Conservation (phyloP, 1,139 yeast species). For the Saccharomyces hybrid region DNA sequence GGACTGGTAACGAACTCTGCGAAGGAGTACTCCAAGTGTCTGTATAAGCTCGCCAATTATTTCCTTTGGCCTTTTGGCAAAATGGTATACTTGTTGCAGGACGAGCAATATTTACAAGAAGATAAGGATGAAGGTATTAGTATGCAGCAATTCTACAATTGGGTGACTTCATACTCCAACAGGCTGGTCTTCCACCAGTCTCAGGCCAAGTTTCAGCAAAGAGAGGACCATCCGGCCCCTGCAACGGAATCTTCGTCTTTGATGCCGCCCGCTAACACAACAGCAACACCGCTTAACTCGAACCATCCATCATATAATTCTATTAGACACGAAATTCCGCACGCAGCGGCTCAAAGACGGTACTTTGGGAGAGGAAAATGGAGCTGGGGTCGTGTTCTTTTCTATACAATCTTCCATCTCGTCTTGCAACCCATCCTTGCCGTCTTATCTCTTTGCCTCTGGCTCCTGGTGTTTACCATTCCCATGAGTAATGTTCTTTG, state of each 20-base stretch:
- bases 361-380: constrained; percentile 90
- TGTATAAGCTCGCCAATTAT: constrained; percentile 60
- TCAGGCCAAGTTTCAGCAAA: constrained; percentile 9
- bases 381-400: constrained; percentile 75
- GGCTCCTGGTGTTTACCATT: constrained; percentile 82
- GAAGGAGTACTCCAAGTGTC: constrained; percentile 50
- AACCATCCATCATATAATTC: constrained; percentile 25
- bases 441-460: constrained; percentile 52
- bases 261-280: background rate
- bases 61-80: constrained; percentile 84
- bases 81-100: constrained; percentile 69
- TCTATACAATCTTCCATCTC: constrained; percentile 64
- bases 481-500: constrained; percentile 81
- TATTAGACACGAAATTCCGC: constrained; percentile 13
- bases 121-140: constrained; percentile 87
- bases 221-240: background rate
- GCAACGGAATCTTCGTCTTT: background rate
- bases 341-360: constrained; percentile 44
- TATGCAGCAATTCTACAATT: constrained; percentile 73
- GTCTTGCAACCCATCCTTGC: constrained; percentile 61
- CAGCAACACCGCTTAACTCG: constrained; percentile 1
- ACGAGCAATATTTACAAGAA: constrained; percentile 73
- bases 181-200: constrained; percentile 34
- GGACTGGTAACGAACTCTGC: constrained; percentile 37
- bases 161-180: constrained; percentile 67